A percentile compares a stretch with the other conserved stretches of the same genome.
These are phyloP conservation scores for Termitomyces sp. DNA, from an alignment of 768 basidiomycete species.

Conservation along the genomic window DNA sequence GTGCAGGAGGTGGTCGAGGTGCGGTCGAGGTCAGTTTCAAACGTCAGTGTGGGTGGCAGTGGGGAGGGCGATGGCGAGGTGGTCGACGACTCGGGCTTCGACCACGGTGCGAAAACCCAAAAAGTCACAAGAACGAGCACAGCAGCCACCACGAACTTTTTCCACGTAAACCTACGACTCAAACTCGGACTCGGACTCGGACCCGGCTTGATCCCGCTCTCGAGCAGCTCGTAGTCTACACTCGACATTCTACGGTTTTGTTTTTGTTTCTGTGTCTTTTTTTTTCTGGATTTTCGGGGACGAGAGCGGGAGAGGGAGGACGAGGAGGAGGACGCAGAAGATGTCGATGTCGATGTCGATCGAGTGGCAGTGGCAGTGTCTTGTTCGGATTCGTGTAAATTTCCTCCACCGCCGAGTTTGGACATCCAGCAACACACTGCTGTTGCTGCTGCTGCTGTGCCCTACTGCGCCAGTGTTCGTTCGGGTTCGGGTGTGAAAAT, in stretches of 20 bases:
- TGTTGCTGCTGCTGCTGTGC: not conserved
- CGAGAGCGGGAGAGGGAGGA: not conserved
- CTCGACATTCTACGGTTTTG: not conserved
- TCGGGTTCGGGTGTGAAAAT: no score
- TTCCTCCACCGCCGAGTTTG: not conserved
- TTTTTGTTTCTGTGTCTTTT: not conserved
- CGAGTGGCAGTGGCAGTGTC: not conserved
- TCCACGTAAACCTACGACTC: not conserved
- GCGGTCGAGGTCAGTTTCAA: not conserved
- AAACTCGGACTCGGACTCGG: not conserved
- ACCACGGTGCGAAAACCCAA: not conserved
- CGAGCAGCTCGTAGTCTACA: not conserved
- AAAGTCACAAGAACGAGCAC: not conserved
- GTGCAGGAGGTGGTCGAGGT: conserved; percentile 37
- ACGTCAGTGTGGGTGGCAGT: not conserved
- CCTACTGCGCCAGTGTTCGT: no score
- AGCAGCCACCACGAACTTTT: not conserved
- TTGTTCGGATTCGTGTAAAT: no score
- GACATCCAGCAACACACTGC: not conserved
- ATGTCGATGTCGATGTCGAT: not conserved
- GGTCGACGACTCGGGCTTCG: not conserved
- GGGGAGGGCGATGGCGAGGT: no score
- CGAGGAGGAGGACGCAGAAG: not conserved
- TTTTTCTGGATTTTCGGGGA: not conserved
- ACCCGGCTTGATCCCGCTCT: not conserved